These are phyloP conservation scores for Acacia pycnantha DNA, from an alignment of 331 rosid genomes.

Conservation along the genomic window DNA sequence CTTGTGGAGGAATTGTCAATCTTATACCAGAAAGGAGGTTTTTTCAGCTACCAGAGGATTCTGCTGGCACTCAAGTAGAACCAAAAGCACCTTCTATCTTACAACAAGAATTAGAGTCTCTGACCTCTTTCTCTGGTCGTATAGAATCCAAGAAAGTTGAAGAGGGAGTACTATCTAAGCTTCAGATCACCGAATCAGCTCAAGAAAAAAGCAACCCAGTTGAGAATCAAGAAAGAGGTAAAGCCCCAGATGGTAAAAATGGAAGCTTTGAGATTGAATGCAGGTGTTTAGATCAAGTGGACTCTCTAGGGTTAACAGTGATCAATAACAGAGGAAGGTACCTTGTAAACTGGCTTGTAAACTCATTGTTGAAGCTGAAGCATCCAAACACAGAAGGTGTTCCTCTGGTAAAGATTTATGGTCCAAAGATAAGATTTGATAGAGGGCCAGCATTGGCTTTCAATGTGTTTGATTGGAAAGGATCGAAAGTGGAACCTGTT, in stretches of 20 bases:
- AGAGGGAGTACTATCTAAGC: slow-evolving; percentile 26
- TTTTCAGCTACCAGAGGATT: slow-evolving; percentile 41
- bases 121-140: slow-evolving; percentile 60
- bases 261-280: slow-evolving; percentile 46
- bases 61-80: slow-evolving; percentile 53
- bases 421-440: slow-evolving; percentile 85
- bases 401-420: slow-evolving; percentile 64
- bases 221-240: slow-evolving; percentile 9
- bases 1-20: slow-evolving; percentile 66
- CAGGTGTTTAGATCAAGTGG: slow-evolving; percentile 76
- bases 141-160: slow-evolving; percentile 31
- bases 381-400: slow-evolving; percentile 77
- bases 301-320: slow-evolving; percentile 56
- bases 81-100: slow-evolving; percentile 26
- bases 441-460: slow-evolving; percentile 91
- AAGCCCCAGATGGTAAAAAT: slow-evolving; percentile 30
- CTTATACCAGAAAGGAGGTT: slow-evolving; percentile 56
- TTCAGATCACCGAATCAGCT: slow-evolving; percentile 19
- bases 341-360: slow-evolving; percentile 85
- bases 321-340: slow-evolving; percentile 71
- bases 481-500: slow-evolving; percentile 85
- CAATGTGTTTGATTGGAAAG: slow-evolving; percentile 92
- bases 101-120: slow-evolving; percentile 34
- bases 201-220: slow-evolving; percentile 33
- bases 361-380: slow-evolving; percentile 72